Conservation (phyloP, 2,329 filamentous ascomycete species). For the Juglanconis oblonga region DNA sequence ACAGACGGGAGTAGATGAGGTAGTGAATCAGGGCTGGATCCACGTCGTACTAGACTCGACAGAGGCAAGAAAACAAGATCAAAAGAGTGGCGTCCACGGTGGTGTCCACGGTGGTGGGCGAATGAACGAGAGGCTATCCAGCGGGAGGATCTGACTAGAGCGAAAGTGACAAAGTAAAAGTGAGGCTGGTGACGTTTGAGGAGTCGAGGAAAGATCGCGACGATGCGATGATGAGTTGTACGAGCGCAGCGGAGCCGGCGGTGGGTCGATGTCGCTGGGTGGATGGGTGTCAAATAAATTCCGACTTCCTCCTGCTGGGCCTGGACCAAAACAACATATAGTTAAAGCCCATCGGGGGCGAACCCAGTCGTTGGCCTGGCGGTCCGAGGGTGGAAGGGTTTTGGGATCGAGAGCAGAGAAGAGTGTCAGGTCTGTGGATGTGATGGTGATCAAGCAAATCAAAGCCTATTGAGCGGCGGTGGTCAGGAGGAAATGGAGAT, state of each 20-base stretch:
- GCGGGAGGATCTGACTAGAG: background rate
- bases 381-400: background rate
- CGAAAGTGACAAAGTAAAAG: constrained; percentile 7
- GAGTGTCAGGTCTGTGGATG: constrained; percentile 3
- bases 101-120: background rate
- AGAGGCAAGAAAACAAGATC: constrained; percentile 3
- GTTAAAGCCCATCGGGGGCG: constrained; percentile 9
- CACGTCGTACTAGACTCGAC: background rate
- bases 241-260: constrained; percentile 3
- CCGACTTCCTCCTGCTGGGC: constrained; percentile 10
- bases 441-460: constrained; percentile 8
- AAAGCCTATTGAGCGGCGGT: constrained; percentile 2
- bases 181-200: constrained; percentile 3
- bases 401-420: background rate
- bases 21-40: background rate
- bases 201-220: background rate
- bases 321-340: constrained; percentile 14
- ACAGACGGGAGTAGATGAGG: background rate
- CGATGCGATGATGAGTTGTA: constrained; percentile 8
- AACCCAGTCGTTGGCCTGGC: constrained; percentile 5
- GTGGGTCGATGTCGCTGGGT: constrained; percentile 3
- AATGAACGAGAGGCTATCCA: constrained; percentile 12
- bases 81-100: constrained; percentile 4
- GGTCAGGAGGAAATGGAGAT: constrained; percentile 15
- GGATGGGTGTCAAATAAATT: constrained; percentile 4